Conservation (phyloP, 768 basidiomycete genomes). For the Tulasnella sp. region DNA sequence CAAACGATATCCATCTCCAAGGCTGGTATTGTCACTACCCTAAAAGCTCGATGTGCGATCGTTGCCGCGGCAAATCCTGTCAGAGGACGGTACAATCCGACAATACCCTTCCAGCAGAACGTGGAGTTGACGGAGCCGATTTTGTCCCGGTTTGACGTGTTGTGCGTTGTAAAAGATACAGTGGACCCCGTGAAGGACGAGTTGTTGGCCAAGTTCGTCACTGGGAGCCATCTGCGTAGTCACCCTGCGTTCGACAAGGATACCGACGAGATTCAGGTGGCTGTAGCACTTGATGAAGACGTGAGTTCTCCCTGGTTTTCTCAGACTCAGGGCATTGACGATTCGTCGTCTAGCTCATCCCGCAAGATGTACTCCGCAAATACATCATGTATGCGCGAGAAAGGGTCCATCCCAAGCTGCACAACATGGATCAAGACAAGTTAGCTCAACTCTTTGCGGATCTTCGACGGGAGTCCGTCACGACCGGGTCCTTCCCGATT, state of each 20-base stretch:
- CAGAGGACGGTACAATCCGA: slow-evolving; percentile 94
- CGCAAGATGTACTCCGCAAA: slow-evolving; percentile 90
- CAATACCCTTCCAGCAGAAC: slow-evolving; percentile 96
- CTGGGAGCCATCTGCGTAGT: slow-evolving; percentile 86
- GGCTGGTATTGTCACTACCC: slow-evolving; percentile 95
- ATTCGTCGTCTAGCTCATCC: slow-evolving; percentile 56
- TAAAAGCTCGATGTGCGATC: slow-evolving; percentile 95
- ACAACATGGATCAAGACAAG: slow-evolving; percentile 93
- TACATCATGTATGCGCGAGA: slow-evolving; percentile 99
- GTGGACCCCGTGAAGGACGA: slow-evolving; percentile 97
- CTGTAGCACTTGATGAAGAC: slow-evolving; percentile 77
- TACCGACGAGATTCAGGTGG: slow-evolving; percentile 88
- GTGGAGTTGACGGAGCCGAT: slow-evolving; percentile 98
- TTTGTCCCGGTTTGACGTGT: slow-evolving; percentile 91
- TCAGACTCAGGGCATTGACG: not conserved
- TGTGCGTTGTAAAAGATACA: slow-evolving; percentile 95
- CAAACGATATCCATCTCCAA: slow-evolving; percentile 99
- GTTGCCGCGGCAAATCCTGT: slow-evolving; percentile 97
- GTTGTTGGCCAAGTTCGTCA: slow-evolving; percentile 92
- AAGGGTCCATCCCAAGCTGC: slow-evolving; percentile 81
- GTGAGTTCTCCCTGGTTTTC: slow-evolving; percentile 35
- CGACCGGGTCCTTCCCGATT: slow-evolving; percentile 97
- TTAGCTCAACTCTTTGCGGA: slow-evolving; percentile 88
- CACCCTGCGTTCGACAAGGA: slow-evolving; percentile 86
- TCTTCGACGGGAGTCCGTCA: slow-evolving; percentile 86